Evolutionary conservation across 1,284 basidiomycete species (phyloP).

Genomic region (Trichosporon sp.): DNA sequence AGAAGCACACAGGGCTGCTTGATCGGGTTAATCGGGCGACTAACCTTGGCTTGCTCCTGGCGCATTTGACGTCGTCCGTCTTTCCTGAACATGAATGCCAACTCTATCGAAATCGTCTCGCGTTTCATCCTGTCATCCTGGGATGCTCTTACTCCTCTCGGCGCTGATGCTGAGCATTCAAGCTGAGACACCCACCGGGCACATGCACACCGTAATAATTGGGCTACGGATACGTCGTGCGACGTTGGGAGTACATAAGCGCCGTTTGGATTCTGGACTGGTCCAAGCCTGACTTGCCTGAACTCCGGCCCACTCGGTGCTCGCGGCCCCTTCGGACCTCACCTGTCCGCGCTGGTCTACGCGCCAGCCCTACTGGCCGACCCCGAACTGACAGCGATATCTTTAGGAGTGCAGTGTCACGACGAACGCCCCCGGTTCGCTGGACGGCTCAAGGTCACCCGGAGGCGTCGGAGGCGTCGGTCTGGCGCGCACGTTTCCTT

Average conservation of each 20-base stretch:
- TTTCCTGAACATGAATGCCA: not conserved
- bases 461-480: not conserved
- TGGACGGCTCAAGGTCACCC: not conserved
- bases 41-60: not conserved
- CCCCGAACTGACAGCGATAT: too few species aligned
- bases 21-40: constrained; percentile 9
- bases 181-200: not conserved
- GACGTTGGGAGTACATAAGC: not conserved
- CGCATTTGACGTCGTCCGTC: not conserved
- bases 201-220: not conserved
- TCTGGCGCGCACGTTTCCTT: not conserved
- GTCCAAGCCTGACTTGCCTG: too few species aligned
- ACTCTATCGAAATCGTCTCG: not conserved
- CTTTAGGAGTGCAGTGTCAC: too few species aligned
- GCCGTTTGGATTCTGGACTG: not conserved
- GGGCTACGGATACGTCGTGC: not conserved
- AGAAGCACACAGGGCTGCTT: not conserved
- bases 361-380: too few species aligned
- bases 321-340: too few species aligned
- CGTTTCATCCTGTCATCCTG: not conserved
- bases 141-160: too few species aligned
- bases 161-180: not conserved
- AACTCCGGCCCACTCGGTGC: not conserved
- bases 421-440: not conserved
- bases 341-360: too few species aligned